These are phyloP conservation scores for Noccaea bulbosa DNA, from an alignment of 345 rosid species.

Conservation along the genomic window DNA sequence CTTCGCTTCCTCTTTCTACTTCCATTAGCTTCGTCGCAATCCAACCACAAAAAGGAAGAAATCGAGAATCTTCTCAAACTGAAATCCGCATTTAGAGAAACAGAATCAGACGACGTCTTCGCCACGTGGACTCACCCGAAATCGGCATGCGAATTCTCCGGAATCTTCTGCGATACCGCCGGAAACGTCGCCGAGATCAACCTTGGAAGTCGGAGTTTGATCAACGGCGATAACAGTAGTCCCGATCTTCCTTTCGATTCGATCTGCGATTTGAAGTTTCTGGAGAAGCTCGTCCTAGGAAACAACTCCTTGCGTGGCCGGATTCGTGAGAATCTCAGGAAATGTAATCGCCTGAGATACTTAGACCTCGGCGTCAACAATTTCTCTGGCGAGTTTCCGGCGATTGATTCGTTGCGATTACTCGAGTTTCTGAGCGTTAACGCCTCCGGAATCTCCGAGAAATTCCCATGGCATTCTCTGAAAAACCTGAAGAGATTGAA, in stretches of 20 bases:
- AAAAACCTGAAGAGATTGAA: conserved; percentile 52
- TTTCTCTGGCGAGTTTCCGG: conserved; percentile 69
- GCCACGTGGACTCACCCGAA: conserved; percentile 53
- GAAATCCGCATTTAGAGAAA: conserved; percentile 48
- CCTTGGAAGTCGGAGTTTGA: conserved; percentile 52
- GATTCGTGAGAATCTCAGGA: conserved; percentile 47
- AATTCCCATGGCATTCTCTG: conserved; percentile 74
- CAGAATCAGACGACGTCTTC: conserved; percentile 47
- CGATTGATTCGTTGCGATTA: conserved; percentile 49
- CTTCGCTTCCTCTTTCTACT: conserved; percentile 36
- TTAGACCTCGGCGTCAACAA: conserved; percentile 64
- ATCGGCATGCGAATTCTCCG: conserved; percentile 53
- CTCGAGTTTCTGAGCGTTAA: conserved; percentile 62
- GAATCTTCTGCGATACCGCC: conserved; percentile 54
- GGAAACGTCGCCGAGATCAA: conserved; percentile 61
- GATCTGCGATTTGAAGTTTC: conserved; percentile 55
- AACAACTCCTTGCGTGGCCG: conserved; percentile 55
- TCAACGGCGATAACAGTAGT: conserved; percentile 36
- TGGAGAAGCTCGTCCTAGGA: conserved; percentile 60
- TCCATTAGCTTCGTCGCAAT: conserved; percentile 26
- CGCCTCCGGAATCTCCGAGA: conserved; percentile 65
- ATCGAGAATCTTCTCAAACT: conserved; percentile 49
- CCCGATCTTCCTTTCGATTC: conserved; percentile 54
- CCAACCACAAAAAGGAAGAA: conserved; percentile 47
- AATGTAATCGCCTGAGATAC: conserved; percentile 54